Evolutionary conservation across 2,329 filamentous ascomycete genomes (phyloP).

Genomic region (Colletotrichum scovillei): DNA sequence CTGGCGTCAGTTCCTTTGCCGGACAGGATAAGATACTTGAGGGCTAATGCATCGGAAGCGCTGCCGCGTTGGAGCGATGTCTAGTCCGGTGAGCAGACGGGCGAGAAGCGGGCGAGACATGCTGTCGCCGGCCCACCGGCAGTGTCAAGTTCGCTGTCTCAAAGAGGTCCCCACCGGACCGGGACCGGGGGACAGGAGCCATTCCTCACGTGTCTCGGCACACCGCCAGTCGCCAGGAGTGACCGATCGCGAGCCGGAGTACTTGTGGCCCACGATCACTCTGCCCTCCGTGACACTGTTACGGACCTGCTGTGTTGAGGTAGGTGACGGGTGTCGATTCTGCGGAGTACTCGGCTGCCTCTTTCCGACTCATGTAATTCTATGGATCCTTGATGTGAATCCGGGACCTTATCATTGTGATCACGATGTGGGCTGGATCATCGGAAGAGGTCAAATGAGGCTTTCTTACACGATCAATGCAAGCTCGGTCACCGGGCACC

Average conservation of each 20-base stretch:
- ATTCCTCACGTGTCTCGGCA: constrained; percentile 31
- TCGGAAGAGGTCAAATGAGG: constrained; percentile 22
- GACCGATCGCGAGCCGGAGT: constrained; percentile 17
- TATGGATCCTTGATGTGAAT: not conserved
- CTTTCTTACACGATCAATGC: constrained; percentile 25
- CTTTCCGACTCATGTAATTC: not conserved
- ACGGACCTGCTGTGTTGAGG: not conserved
- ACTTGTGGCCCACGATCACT: not conserved
- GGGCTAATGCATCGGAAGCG: constrained; percentile 17
- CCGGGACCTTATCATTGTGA: not conserved
- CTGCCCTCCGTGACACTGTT: too few species aligned
- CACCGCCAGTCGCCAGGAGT: constrained; percentile 31
- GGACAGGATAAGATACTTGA: not conserved
- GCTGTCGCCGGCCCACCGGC: not conserved
- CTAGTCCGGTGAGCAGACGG: constrained; percentile 14
- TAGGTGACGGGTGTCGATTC: not conserved
- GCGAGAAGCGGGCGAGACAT: constrained; percentile 12
- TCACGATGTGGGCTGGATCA: not conserved
- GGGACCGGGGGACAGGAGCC: constrained; percentile 29
- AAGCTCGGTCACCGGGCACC: not conserved
- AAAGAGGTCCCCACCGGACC: constrained; percentile 17
- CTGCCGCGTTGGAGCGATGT: constrained; percentile 3
- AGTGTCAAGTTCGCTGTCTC: constrained; percentile 3
- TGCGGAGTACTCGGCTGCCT: not conserved
- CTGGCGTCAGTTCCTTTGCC: not conserved